Base-by-base conservation (phyloP, 331 rosid species). In the Pyracantha coccinea region DNA sequence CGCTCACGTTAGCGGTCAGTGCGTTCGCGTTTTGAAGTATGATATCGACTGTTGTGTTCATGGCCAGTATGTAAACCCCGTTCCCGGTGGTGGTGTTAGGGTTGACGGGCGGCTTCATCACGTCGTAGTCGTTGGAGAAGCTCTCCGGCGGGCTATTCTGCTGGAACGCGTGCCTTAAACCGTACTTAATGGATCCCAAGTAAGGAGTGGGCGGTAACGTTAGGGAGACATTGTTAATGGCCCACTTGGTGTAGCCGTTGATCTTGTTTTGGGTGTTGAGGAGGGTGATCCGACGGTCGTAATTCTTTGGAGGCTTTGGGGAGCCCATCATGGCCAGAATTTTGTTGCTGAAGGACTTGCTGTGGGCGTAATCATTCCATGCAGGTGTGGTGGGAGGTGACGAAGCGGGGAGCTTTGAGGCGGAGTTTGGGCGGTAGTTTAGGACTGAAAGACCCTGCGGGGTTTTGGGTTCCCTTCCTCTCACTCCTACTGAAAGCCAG, bases 251-350 rank as follows among this genome's bases (percentile, higher is more conserved):
- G 78, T 47, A 80, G 9, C 96, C 92, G 19, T 88, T 27, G 20
- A 89, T 8, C 0, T 0, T 55, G 79, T 91, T 91, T 53, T 91
- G 97, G 2, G 98, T 89, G 84, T 87, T 91, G 83, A 93, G 96
- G 54, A 93, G 91, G 75, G 72, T 8, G 75, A 93, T 52, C 25
- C 78, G 80, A 17, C 87, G 91, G 75, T 84, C 5, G 44, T 58
- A 70, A 47, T 6, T 63, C 13, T 8, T 47, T 3, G 96, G 97
- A 10, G 97, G 98, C 17, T 74, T 80, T 2, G 87, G 86, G 45
- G 87, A 78, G 1, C 93, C 94, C 88, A 77, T 85, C 16, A 35
- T 67, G 69, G 98, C 87, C 2, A 79, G 29, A 44, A 93, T 78
- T 35, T 78, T 73, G 29, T 69, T 78, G 2, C 91, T 74, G 86